Evolutionary conservation across 2,329 filamentous ascomycete genomes (phyloP).

Genomic region (Thielaviopsis musarum): DNA sequence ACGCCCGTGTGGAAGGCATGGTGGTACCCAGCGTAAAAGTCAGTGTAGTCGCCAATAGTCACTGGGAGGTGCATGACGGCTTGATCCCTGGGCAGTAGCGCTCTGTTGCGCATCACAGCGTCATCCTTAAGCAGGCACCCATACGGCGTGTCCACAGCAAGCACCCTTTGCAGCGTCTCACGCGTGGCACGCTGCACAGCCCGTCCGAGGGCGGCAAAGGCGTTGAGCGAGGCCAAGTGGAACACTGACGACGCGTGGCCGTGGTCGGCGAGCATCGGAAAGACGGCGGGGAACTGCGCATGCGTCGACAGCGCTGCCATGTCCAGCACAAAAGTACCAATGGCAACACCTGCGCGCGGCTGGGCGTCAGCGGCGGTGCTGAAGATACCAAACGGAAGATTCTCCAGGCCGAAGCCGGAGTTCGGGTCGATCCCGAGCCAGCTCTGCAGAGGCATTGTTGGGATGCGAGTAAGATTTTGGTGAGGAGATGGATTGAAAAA

Average conservation of each 20-base stretch:
- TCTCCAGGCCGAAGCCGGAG: constrained; percentile 46
- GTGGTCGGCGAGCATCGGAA: constrained; percentile 6
- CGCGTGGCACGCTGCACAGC: constrained; percentile 50
- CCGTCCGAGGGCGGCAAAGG: constrained; percentile 51
- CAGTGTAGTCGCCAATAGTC: constrained; percentile 58
- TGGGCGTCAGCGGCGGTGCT: constrained; percentile 34
- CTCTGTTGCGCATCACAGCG: background rate
- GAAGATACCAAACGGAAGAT: constrained; percentile 63
- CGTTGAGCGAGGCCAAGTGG: constrained; percentile 42
- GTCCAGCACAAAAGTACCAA: constrained; percentile 51
- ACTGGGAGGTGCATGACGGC: constrained; percentile 40
- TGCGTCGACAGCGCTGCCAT: constrained; percentile 21
- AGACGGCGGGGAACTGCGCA: constrained; percentile 11
- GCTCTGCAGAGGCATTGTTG: constrained; percentile 3
- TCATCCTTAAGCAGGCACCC: constrained; percentile 6
- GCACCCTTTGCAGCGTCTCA: constrained; percentile 41
- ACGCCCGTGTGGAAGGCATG: constrained; percentile 48
- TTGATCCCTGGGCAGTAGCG: background rate
- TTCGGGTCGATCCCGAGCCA: constrained; percentile 17
- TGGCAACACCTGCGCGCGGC: constrained; percentile 48
- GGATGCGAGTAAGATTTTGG: background rate
- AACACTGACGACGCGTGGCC: constrained; percentile 9
- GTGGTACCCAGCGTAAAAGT: constrained; percentile 60
- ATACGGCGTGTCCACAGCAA: constrained; percentile 31
- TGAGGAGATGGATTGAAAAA: background rate